These are phyloP conservation scores for Fusarium liriodendri DNA, from an alignment of 2,329 filamentous ascomycete species.

Conservation along the genomic window DNA sequence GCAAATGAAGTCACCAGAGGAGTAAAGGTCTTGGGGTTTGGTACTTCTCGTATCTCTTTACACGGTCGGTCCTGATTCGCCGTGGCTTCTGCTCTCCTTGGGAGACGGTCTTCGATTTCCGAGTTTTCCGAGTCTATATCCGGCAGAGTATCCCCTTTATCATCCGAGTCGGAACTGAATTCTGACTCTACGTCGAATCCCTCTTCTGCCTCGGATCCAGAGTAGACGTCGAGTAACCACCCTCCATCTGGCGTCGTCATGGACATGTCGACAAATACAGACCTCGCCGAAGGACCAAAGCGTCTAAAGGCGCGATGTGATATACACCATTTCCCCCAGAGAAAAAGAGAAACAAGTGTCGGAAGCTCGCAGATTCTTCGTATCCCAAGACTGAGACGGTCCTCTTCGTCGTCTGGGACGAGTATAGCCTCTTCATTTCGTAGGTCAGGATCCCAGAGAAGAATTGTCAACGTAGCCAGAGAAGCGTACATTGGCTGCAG, in stretches of 20 bases:
- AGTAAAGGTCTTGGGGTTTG: neutral
- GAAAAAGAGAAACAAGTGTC: neutral
- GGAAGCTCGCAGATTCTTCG: neutral
- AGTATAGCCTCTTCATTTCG: neutral
- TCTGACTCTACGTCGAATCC: neutral
- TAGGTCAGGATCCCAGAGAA: neutral
- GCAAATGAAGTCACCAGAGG: neutral
- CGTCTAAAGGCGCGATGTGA: neutral
- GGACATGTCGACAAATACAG: neutral
- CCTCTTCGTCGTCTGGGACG: neutral
- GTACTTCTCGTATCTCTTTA: neutral
- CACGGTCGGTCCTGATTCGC: neutral
- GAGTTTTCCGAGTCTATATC: neutral
- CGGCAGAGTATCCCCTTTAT: neutral
- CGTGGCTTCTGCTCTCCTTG: neutral
- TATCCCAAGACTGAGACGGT: neutral
- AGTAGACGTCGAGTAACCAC: neutral
- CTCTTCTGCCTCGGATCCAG: neutral
- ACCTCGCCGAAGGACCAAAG: neutral
- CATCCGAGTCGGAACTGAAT: neutral
- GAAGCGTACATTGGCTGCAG: neutral
- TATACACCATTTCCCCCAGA: neutral
- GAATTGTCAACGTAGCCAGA: neutral
- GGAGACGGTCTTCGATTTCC: neutral
- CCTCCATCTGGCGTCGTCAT: neutral